Base-by-base conservation (phyloP, 163 green algal genomes). In the Chlorella variabilis region DNA sequence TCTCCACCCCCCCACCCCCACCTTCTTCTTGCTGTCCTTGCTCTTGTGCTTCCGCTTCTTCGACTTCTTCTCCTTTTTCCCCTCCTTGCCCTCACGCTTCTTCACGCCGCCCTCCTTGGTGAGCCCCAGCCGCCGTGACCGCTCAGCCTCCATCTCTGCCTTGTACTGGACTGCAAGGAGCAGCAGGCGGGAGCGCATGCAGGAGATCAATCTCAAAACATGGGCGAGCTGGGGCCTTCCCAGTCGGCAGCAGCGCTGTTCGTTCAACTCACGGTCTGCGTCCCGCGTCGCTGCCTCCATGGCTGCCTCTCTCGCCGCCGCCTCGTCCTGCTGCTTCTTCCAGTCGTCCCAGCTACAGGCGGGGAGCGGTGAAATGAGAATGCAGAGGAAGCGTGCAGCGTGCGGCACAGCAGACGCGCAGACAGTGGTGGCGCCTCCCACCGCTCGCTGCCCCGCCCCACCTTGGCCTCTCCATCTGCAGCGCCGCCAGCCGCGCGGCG, bases 21-120 rank as follows among this genome's bases (percentile, higher is more conserved):
- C 48, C 69, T 81, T 81, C 54, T 91, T 87, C 41, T 87, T 91
- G 15, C 20, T 62, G 63, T 86, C 69, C 77, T 91, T 88, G 61
- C 59, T 77, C 36, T 61, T 84, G 41, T 33, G 65, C 49, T 79
- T 87, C 11, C 71, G 75, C 73, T 91, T 87, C 75, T 91, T 88
- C 34, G 78, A 48, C 48, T 87, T 84, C 42, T 86, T 87, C 25
- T 89, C 71, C 78, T 91, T 88, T 33, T 83, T 82, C 33, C 83
- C 54, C 77, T 65, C 59, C 75, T 65, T 62, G 36, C 29, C 74
- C 58, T 65, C 36, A 48, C 59, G 48, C 78, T 75, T 68, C 45
- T 77, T 81, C 59, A 66, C 65, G 13, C 79, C 79, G 15, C 70
- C 67, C 31, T 78, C 67, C 76, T 76, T 62, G 25, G 58, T 59